Percentiles rank a stretch among this genome's conserved stretches.
These are phyloP conservation scores for Cicer chorassanicum DNA, from an alignment of 306 rosid species.

Conservation along the genomic window DNA sequence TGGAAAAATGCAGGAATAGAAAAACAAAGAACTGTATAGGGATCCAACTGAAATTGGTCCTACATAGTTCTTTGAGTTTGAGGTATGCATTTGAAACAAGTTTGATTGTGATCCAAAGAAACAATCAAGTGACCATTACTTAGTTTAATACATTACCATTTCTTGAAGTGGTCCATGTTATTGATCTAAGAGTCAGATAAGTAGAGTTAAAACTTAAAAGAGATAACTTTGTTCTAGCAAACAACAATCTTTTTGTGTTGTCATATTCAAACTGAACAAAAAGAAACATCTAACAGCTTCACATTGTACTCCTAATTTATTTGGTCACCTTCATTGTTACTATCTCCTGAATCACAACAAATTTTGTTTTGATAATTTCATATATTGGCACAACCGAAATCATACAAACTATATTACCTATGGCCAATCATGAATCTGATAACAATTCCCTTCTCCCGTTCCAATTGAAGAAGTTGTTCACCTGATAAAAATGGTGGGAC, in stretches of 20 bases:
- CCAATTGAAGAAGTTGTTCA: slow-evolving; percentile 85
- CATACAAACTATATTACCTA: slow-evolving; percentile 58
- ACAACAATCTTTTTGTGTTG: not conserved
- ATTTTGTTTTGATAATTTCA: slow-evolving; percentile 9
- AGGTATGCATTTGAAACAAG: not conserved
- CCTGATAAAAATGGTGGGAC: slow-evolving; percentile 53
- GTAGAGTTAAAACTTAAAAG: slow-evolving; percentile 2
- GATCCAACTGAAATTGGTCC: not conserved
- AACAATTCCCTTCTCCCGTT: slow-evolving; percentile 91
- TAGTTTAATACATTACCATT: not conserved
- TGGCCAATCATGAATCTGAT: slow-evolving; percentile 98
- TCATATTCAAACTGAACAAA: slow-evolving; percentile 30
- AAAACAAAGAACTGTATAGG: not conserved
- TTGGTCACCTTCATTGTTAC: not conserved
- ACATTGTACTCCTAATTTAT: not conserved
- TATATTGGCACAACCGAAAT: slow-evolving; percentile 3
- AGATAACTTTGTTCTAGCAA: slow-evolving; percentile 1
- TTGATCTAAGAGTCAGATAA: slow-evolving; percentile 23
- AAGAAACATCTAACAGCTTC: not conserved
- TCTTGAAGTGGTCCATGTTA: not conserved
- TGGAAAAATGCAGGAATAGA: not conserved
- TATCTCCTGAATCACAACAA: slow-evolving; percentile 18
- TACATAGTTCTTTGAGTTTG: not conserved
- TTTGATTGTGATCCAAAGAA: not conserved
- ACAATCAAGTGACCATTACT: not conserved